These are phyloP conservation scores for Chalara sp. DNA, from an alignment of 2,329 filamentous ascomycete genomes.

Conservation along the genomic window DNA sequence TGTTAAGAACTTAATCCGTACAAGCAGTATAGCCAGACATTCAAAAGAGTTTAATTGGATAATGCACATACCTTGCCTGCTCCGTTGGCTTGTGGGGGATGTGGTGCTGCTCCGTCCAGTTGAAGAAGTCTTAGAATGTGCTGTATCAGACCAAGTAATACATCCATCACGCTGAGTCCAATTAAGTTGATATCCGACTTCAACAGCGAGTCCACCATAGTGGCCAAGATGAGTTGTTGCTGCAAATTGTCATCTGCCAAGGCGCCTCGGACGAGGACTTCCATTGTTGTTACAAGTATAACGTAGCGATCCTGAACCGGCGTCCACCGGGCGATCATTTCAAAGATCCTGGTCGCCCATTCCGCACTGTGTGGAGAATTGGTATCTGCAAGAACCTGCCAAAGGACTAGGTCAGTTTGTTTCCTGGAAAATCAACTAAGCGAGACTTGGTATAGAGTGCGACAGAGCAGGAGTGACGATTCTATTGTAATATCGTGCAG, in stretches of 20 bases:
- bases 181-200: slow-evolving; percentile 90
- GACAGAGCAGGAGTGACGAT: too few relatives aligned
- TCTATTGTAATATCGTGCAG: too few relatives aligned
- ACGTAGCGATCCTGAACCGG: slow-evolving; percentile 93
- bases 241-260: slow-evolving; percentile 65
- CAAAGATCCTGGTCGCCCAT: slow-evolving; percentile 80
- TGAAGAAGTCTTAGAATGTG: slow-evolving; percentile 76
- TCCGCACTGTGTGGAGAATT: slow-evolving; percentile 42
- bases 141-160: slow-evolving; percentile 76
- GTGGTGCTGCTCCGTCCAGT: slow-evolving; percentile 36
- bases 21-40: too few relatives aligned
- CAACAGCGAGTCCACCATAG: slow-evolving; percentile 75
- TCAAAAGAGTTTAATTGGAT: neutral
- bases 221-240: slow-evolving; percentile 68
- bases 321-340: slow-evolving; percentile 76
- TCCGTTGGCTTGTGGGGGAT: slow-evolving; percentile 26
- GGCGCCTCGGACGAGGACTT: slow-evolving; percentile 62
- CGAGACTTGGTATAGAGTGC: too few relatives aligned
- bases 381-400: slow-evolving; percentile 39
- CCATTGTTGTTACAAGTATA: slow-evolving; percentile 76
- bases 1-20: too few relatives aligned
- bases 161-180: slow-evolving; percentile 92
- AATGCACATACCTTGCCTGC: slow-evolving; percentile 7
- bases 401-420: too few relatives aligned
- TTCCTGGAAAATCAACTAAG: too few relatives aligned